These are phyloP conservation scores for Neurospora africana DNA, from an alignment of 495 filamentous ascomycete species.

Conservation along the genomic window DNA sequence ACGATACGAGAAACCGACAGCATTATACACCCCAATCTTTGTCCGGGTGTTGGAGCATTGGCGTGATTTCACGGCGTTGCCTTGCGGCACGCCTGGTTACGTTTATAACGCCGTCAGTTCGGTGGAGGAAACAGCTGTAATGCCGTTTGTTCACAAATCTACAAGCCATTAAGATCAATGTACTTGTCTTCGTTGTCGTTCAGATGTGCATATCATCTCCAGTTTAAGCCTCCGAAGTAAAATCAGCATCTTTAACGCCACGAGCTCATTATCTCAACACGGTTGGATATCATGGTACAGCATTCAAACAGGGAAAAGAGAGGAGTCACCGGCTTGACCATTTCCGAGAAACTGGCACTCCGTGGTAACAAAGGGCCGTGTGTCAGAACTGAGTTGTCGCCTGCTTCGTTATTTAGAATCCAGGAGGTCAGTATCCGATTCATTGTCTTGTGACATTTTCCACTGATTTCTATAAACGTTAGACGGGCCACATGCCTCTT, in stretches of 20 bases:
- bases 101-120: background rate
- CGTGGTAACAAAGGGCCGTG: background rate
- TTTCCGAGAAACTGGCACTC: background rate
- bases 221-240: background rate
- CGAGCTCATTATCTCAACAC: background rate
- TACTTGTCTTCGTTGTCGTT: background rate
- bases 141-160: background rate
- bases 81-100: background rate
- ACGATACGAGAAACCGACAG: background rate
- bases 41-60: background rate
- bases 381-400: background rate
- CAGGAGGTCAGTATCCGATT: background rate
- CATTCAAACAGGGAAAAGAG: background rate
- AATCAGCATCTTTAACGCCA: background rate
- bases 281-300: background rate
- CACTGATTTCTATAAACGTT: background rate
- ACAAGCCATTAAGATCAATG: background rate
- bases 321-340: background rate
- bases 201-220: background rate
- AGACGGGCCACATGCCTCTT: background rate
- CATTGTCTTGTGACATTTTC: background rate
- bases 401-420: background rate
- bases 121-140: background rate
- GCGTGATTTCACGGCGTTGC: background rate
- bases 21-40: background rate